These are phyloP conservation scores for Pichia gijzeniarum DNA, from an alignment of 805 yeast species.

Conservation along the genomic window DNA sequence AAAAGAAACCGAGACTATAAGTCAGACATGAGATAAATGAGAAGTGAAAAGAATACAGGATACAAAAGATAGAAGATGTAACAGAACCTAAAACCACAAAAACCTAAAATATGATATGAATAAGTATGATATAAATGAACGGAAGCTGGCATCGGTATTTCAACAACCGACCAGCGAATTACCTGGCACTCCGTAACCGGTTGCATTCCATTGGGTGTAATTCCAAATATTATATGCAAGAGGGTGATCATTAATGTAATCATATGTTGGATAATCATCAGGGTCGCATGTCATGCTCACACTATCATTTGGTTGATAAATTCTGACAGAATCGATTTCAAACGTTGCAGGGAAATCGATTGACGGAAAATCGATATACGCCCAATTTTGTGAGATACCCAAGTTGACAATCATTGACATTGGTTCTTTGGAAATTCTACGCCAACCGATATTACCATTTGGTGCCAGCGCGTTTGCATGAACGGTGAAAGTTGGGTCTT, in stretches of 20 bases:
- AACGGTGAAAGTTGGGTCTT: slow-evolving; percentile 66
- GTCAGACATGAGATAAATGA: not conserved
- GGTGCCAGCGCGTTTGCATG: slow-evolving; percentile 75
- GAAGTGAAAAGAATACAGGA: not conserved
- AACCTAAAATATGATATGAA: not conserved
- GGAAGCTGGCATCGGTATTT: too few relatives aligned
- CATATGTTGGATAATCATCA: slow-evolving; percentile 71
- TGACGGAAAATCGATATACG: slow-evolving; percentile 84
- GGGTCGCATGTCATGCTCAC: slow-evolving; percentile 81
- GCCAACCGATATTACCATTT: slow-evolving; percentile 83
- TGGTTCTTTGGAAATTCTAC: slow-evolving; percentile 82
- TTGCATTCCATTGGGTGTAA: slow-evolving; percentile 63
- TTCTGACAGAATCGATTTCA: slow-evolving; percentile 77
- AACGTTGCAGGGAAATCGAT: slow-evolving; percentile 71
- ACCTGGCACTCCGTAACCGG: slow-evolving; percentile 69
- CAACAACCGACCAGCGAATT: slow-evolving; percentile 46
- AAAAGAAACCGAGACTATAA: not conserved
- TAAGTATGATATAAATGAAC: too few relatives aligned
- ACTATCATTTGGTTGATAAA: slow-evolving; percentile 77
- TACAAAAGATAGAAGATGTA: not conserved
- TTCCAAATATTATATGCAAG: slow-evolving; percentile 66
- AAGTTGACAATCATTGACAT: slow-evolving; percentile 84
- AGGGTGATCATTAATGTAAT: slow-evolving; percentile 67
- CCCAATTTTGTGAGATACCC: slow-evolving; percentile 91
- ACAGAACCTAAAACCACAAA: not conserved